These are phyloP conservation scores for Fusarium verticillioides DNA, from an alignment of 2,329 filamentous ascomycete genomes.

Conservation along the genomic window DNA sequence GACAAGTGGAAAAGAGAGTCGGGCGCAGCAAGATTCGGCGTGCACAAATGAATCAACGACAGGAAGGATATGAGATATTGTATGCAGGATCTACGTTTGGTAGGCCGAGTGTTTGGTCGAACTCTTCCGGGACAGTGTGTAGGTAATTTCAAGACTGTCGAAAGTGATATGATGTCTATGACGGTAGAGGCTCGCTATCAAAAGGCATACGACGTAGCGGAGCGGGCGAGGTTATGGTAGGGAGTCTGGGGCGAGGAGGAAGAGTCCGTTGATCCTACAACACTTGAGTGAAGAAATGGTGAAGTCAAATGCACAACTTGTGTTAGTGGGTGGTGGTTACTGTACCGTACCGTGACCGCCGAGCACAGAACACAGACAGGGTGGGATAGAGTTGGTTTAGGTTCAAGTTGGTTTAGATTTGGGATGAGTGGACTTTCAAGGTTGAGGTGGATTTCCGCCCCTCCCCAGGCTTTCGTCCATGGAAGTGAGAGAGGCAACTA, in stretches of 20 bases:
- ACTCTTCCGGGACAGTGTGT: slow-evolving; percentile 23
- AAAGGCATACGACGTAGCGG: slow-evolving; percentile 10
- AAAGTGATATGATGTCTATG: slow-evolving; percentile 16
- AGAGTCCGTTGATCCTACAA: slow-evolving; percentile 15
- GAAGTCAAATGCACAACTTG: slow-evolving; percentile 14
- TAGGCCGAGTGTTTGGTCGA: slow-evolving; percentile 25
- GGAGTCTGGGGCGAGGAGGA: not conserved
- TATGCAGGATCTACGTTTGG: slow-evolving; percentile 33
- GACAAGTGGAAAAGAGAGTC: slow-evolving; percentile 8
- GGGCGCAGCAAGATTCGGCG: slow-evolving; percentile 16
- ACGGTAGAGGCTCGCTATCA: slow-evolving; percentile 28
- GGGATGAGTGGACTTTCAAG: slow-evolving; percentile 28
- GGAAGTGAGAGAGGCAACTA: not conserved
- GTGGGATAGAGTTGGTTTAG: slow-evolving; percentile 24
- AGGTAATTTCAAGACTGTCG: slow-evolving; percentile 3
- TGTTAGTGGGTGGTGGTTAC: slow-evolving; percentile 28
- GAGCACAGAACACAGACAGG: not conserved
- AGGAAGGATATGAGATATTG: slow-evolving; percentile 17
- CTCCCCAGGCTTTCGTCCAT: slow-evolving; percentile 9
- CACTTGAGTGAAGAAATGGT: slow-evolving; percentile 4
- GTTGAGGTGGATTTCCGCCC: slow-evolving; percentile 27
- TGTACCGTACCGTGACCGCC: slow-evolving; percentile 26
- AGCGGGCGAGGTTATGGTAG: slow-evolving; percentile 6
- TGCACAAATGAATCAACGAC: not conserved
- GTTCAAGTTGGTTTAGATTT: slow-evolving; percentile 29